Evolutionary conservation across 208 protist species (phyloP).

Genomic region (Trypanosoma vivax): DNA sequence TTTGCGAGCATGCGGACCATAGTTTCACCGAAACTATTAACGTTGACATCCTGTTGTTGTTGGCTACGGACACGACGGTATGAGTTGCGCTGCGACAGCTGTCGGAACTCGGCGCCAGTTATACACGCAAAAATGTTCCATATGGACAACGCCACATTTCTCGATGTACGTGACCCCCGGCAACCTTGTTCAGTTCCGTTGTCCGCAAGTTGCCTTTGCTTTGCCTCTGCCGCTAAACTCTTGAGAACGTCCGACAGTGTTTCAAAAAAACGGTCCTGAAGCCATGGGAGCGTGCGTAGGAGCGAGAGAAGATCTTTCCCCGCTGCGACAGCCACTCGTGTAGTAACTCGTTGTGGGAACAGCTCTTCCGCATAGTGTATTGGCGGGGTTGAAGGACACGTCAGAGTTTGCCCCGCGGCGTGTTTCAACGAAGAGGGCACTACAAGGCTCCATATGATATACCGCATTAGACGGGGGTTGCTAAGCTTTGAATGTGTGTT

Average conservation of each 20-base stretch:
- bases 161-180: too few relatives aligned
- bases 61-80: conserved; percentile 14
- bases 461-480: conserved; percentile 17
- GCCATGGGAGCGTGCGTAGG: conserved; percentile 13
- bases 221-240: conserved; percentile 1
- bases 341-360: conserved; percentile 6
- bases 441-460: conserved; percentile 14
- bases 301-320: conserved; percentile 20
- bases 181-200: too few relatives aligned
- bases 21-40: conserved; percentile 3
- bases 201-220: not conserved
- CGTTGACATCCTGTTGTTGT: not conserved
- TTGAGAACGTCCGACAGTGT: conserved; percentile 2
- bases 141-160: conserved; percentile 14
- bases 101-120: conserved; percentile 10
- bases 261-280: conserved; percentile 15
- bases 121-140: conserved; percentile 22
- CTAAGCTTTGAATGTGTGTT: conserved; percentile 43
- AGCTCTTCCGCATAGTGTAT: not conserved
- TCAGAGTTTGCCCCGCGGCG: not conserved
- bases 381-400: not conserved
- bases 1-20: conserved; percentile 4
- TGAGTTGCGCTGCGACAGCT: conserved; percentile 12
- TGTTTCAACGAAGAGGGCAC: conserved; percentile 3
- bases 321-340: conserved; percentile 8